These are phyloP conservation scores for Yamadazyma diddensiae DNA, from an alignment of 1,139 yeast genomes.

Conservation along the genomic window DNA sequence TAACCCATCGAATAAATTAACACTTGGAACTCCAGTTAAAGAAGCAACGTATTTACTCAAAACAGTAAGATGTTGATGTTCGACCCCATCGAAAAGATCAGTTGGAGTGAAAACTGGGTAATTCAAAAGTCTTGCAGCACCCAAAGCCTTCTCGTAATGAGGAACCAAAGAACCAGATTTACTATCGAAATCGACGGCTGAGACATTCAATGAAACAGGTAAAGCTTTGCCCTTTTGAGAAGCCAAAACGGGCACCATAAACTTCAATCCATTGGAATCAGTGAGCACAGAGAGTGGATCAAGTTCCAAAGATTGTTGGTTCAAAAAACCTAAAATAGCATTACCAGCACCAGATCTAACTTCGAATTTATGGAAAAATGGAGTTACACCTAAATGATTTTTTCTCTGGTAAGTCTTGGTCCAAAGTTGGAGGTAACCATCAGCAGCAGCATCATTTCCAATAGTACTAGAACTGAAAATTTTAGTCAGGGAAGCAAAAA, in stretches of 20 bases:
- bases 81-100: constrained; percentile 43
- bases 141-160: constrained; percentile 65
- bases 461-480: constrained; percentile 71
- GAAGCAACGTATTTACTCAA: constrained; percentile 63
- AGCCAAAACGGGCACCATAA: constrained; percentile 54
- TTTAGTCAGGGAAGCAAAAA: constrained; percentile 60
- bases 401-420: constrained; percentile 43
- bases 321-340: constrained; percentile 71
- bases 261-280: constrained; percentile 65
- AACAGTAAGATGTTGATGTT: constrained; percentile 66
- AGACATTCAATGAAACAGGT: constrained; percentile 69
- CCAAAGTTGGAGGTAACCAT: constrained; percentile 64
- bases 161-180: constrained; percentile 51
- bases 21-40: constrained; percentile 51
- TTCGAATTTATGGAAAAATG: constrained; percentile 60
- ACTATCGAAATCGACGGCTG: constrained; percentile 68
- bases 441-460: constrained; percentile 60
- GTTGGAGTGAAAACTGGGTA: constrained; percentile 75
- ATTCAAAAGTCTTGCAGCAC: constrained; percentile 61
- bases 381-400: constrained; percentile 57
- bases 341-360: constrained; percentile 84
- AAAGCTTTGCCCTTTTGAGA: constrained; percentile 29
- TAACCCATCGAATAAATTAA: constrained; percentile 80
- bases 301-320: constrained; percentile 26
- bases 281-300: constrained; percentile 54